Evolutionary conservation across 129 eudicot species (phyloP).

Genomic region (Daucus carota): DNA sequence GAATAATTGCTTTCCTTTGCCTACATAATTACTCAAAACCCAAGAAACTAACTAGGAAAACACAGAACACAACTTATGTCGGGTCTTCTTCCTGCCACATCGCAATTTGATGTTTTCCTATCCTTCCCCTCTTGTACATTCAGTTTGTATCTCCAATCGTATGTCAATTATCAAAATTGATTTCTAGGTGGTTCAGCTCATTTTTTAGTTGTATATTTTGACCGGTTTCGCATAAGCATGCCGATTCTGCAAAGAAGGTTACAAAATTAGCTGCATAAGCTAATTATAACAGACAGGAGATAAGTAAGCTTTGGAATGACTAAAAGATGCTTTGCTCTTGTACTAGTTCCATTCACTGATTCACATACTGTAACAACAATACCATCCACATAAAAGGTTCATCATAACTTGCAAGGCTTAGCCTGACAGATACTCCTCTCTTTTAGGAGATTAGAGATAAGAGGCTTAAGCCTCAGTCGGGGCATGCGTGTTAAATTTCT

Average conservation of each 20-base stretch:
- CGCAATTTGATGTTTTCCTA: background rate
- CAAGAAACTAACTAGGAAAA: background rate
- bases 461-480: background rate
- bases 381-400: background rate
- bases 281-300: background rate
- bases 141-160: background rate
- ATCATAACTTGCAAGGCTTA: background rate
- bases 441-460: background rate
- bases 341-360: background rate
- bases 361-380: background rate
- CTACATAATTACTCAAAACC: background rate
- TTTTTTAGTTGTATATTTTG: background rate
- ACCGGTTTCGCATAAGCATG: background rate
- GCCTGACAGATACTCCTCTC: background rate
- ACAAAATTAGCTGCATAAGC: background rate
- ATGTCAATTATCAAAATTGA: constrained; percentile 4
- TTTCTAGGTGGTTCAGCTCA: background rate
- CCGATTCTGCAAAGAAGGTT: background rate
- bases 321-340: background rate
- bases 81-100: background rate
- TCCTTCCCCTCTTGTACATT: background rate
- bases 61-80: background rate
- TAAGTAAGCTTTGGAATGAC: background rate
- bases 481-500: background rate
- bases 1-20: background rate